These are phyloP conservation scores for Aspergillus nomiae DNA, from an alignment of 2,329 filamentous ascomycete genomes.

Conservation along the genomic window DNA sequence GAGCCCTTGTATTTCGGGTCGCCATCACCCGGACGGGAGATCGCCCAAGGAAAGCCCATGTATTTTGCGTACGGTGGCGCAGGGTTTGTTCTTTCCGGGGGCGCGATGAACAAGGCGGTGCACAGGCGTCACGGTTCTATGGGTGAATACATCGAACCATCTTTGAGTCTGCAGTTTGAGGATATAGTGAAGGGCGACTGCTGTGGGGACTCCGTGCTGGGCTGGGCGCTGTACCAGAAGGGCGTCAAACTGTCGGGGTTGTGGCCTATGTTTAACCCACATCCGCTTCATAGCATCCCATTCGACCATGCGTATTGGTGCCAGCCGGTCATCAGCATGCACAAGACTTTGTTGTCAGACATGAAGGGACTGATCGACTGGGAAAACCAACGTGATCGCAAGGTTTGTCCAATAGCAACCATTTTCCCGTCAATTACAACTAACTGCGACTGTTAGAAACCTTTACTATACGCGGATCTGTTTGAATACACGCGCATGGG, in stretches of 20 bases:
- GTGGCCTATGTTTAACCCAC: constrained; percentile 53
- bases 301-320: constrained; percentile 54
- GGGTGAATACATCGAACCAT: constrained; percentile 44
- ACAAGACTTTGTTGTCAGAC: constrained; percentile 51
- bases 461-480: constrained; percentile 31
- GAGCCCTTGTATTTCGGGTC: constrained; percentile 54
- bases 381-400: constrained; percentile 23
- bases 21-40: constrained; percentile 43
- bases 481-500: constrained; percentile 29
- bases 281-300: constrained; percentile 53
- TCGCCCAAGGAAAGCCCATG: constrained; percentile 15
- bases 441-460: constrained; percentile 12
- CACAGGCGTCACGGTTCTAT: constrained; percentile 11
- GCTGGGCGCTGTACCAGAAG: constrained; percentile 49
- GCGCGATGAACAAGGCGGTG: constrained; percentile 47
- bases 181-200: constrained; percentile 50
- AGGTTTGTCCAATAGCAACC: constrained; percentile 17
- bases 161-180: constrained; percentile 45
- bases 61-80: constrained; percentile 56
- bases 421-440: background rate
- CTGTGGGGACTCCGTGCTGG: constrained; percentile 57
- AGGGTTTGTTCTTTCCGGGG: constrained; percentile 51
- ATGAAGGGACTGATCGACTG: constrained; percentile 55
- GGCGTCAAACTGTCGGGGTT: constrained; percentile 50
- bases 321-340: constrained; percentile 53